Evolutionary conservation across 495 filamentous ascomycete genomes (phyloP), one percentile per base, ranked within the genome.

Genomic region (Penicillium canescens): DNA sequence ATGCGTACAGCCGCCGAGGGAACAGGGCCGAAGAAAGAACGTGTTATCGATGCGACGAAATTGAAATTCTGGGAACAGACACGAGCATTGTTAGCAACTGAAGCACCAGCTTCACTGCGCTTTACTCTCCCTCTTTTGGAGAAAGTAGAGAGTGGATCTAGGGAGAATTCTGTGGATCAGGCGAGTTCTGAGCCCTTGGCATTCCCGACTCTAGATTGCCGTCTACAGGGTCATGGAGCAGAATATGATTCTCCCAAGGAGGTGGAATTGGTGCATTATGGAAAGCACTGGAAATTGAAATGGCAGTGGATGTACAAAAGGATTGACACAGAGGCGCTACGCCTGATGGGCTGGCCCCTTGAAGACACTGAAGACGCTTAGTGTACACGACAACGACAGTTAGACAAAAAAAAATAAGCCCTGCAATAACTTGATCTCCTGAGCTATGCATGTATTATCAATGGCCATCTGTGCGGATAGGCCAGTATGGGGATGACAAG

Each of bases 241-340:
- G 37, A 47, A 14, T 20, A 45, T 31, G 4, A 37, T 21, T 24
- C 49, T 21, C 6, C 24, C 6, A 54, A 40, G 18, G 48, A 57
- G 24, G 33, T 58, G 34, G 52, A 62, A 12, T 35, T 67, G 34
- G 20, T 42, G 14, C 55, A 52, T 35, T 18, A 14, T 13, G 55
- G 52, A n/a, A 50, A 39, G 16, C 35, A 11, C 10, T 67, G 57
- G 50, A 61, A 46, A 36, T 26, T 77, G 21, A 56, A 44, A 9
- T 78, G 75, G 68, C 66, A 75, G 47, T 78, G 75, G 73, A 69
- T 61, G 61, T 77, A 72, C 58, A 78, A 77, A 64, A 73, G 60
- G 61, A 52, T 77, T 61, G 73, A 77, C 54, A 55, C 54, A 24
- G 62, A 73, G 43, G 45, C 62, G 14, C 42, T 77, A 49, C 61